phyloP scores from a whole-genome alignment of 176 grass and related monocot species.

The Oryza longistaminata region DNA sequence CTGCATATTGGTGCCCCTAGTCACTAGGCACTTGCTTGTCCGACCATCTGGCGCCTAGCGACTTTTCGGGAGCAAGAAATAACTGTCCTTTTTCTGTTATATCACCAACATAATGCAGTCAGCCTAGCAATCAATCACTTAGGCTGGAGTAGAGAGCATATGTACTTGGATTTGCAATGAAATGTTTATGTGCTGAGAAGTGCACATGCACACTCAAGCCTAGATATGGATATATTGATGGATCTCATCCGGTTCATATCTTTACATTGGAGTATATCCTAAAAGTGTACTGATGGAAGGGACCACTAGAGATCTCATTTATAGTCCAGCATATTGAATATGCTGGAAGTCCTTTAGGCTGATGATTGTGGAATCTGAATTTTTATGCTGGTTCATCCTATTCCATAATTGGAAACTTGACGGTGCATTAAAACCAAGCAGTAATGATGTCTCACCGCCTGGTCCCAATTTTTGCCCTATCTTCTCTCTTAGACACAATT shows the following conservation, averaged over 20 bases:
- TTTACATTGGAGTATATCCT: slow-evolving; percentile 6
- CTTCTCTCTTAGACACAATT: background rate
- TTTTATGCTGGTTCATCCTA: background rate
- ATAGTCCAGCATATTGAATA: slow-evolving; percentile 4
- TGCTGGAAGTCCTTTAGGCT: background rate
- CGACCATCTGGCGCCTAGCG: background rate
- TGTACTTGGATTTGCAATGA: background rate
- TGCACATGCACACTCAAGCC: background rate
- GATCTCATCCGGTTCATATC: background rate
- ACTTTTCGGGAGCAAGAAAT: background rate
- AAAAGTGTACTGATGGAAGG: slow-evolving; percentile 5
- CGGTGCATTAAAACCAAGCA: slow-evolving; percentile 14
- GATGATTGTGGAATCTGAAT: background rate
- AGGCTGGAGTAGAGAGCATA: background rate
- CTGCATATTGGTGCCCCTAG: background rate
- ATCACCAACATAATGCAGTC: background rate
- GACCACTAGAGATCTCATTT: background rate
- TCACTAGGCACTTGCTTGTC: no score
- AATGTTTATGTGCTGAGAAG: background rate
- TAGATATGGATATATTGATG: background rate
- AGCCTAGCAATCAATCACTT: background rate
- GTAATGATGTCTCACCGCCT: slow-evolving; percentile 15
- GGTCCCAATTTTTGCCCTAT: background rate
- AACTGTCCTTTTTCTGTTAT: background rate
- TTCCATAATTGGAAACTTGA: background rate